These are phyloP conservation scores for Fusarium neocosmosporiellum DNA, from an alignment of 2,329 filamentous ascomycete species.

Conservation along the genomic window DNA sequence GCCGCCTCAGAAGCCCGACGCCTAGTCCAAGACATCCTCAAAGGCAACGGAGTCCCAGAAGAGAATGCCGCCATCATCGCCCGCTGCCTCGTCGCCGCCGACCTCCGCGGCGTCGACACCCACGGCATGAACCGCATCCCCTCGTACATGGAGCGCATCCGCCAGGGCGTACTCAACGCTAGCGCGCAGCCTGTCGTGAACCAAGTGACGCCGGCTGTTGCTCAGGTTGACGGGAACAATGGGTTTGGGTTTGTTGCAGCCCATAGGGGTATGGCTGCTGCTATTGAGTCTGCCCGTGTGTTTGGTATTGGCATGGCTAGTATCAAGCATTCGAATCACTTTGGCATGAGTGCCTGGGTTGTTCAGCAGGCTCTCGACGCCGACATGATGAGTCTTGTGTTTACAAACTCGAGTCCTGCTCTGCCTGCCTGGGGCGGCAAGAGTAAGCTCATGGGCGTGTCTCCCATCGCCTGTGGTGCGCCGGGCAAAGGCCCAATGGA, in stretches of 20 bases:
- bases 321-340: slow-evolving; percentile 83
- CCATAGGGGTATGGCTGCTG: slow-evolving; percentile 71
- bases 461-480: slow-evolving; percentile 80
- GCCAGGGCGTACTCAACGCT: slow-evolving; percentile 74
- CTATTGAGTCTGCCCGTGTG: slow-evolving; percentile 72
- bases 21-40: slow-evolving; percentile 67
- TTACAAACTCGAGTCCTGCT: slow-evolving; percentile 78
- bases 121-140: slow-evolving; percentile 82
- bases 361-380: slow-evolving; percentile 82
- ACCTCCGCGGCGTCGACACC: slow-evolving; percentile 82
- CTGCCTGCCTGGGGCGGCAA: slow-evolving; percentile 77
- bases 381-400: slow-evolving; percentile 76
- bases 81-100: slow-evolving; percentile 76
- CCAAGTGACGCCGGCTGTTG: slow-evolving; percentile 77
- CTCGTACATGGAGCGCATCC: slow-evolving; percentile 79
- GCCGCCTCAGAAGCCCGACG: slow-evolving; percentile 53
- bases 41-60: slow-evolving; percentile 68
- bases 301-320: slow-evolving; percentile 81
- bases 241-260: slow-evolving; percentile 82
- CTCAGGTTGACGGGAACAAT: slow-evolving; percentile 75
- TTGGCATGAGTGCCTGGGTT: slow-evolving; percentile 85
- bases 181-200: slow-evolving; percentile 67
- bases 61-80: slow-evolving; percentile 72
- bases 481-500: slow-evolving; percentile 66
- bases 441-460: slow-evolving; percentile 77